Evolutionary conservation across 1,284 basidiomycete species (phyloP).

Genomic region (Malassezia vespertilionis): DNA sequence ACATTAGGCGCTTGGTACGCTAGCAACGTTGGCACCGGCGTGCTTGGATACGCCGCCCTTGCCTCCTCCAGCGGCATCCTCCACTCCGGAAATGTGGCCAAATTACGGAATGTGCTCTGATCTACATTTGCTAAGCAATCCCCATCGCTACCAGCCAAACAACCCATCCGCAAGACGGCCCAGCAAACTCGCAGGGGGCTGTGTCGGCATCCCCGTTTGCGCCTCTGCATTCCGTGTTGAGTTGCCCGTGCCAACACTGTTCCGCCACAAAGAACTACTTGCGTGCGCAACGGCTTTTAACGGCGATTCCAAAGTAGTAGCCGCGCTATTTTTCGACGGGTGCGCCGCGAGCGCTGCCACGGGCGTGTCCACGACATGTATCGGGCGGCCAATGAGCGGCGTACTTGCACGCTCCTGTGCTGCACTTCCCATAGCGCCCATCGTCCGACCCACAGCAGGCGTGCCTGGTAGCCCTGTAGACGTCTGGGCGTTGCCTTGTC

Average conservation of each 20-base stretch:
- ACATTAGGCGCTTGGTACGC: too few relatives aligned
- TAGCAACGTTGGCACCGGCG: too few relatives aligned
- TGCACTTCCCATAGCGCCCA: too few relatives aligned
- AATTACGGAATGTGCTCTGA: too few relatives aligned
- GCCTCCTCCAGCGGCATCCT: too few relatives aligned
- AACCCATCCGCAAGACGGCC: constrained; percentile 34
- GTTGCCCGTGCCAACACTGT: constrained; percentile 6
- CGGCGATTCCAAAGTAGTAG: constrained; percentile 1
- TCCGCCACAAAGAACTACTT: constrained; percentile 19
- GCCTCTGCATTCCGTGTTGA: neutral
- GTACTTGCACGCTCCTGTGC: neutral
- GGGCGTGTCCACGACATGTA: constrained; percentile 10
- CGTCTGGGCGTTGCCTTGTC: constrained; percentile 2
- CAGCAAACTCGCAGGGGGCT: constrained; percentile 8
- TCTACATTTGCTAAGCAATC: neutral
- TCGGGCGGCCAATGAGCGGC: constrained; percentile 16
- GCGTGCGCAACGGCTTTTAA: constrained; percentile 5
- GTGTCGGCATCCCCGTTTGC: constrained; percentile 11
- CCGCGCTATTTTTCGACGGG: neutral
- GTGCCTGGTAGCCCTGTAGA: constrained; percentile 1
- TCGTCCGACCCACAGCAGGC: neutral
- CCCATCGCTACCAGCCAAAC: constrained; percentile 28
- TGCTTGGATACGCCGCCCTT: too few relatives aligned
- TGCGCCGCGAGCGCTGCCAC: constrained; percentile 6
- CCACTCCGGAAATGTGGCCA: too few relatives aligned